A percentile compares a stretch with the other conserved stretches of the same genome.
These are phyloP conservation scores for Lactarius trivialis DNA, from an alignment of 768 basidiomycete genomes.

Conservation along the genomic window DNA sequence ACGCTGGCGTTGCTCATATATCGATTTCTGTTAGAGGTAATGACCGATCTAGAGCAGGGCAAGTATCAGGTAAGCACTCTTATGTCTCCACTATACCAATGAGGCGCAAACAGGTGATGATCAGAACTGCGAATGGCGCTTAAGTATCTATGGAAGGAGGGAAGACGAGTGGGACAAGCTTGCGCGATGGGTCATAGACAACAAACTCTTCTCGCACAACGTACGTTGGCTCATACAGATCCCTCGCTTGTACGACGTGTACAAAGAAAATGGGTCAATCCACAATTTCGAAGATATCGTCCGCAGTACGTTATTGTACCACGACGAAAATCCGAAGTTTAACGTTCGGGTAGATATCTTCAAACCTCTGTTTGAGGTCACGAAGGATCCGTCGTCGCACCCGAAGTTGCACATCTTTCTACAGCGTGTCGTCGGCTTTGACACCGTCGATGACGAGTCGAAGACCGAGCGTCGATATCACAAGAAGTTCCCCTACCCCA, in stretches of 20 bases:
- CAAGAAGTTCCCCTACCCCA: constrained; percentile 89
- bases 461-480: constrained; percentile 88
- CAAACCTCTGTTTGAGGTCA: constrained; percentile 91
- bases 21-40: constrained; percentile 61
- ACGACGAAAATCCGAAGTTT: not conserved
- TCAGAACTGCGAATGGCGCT: constrained; percentile 93
- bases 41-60: constrained; percentile 96
- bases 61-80: constrained; percentile 78
- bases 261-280: constrained; percentile 81
- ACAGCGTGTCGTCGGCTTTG: constrained; percentile 93
- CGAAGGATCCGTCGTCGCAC: constrained; percentile 80
- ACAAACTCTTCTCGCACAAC: constrained; percentile 94
- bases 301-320: constrained; percentile 50
- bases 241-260: constrained; percentile 91
- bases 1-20: not conserved
- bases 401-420: constrained; percentile 94
- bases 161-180: constrained; percentile 94
- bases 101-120: not conserved
- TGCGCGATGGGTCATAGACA: constrained; percentile 91
- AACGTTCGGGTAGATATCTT: constrained; percentile 64
- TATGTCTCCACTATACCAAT: not conserved
- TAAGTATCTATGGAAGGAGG: constrained; percentile 88
- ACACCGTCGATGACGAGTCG: constrained; percentile 98
- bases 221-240: constrained; percentile 97
- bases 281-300: constrained; percentile 89